A percentile compares a stretch with the other conserved stretches of the same genome.
Evolutionary conservation across 345 rosid species (phyloP).

Genomic region (Euphorbia lathyris): DNA sequence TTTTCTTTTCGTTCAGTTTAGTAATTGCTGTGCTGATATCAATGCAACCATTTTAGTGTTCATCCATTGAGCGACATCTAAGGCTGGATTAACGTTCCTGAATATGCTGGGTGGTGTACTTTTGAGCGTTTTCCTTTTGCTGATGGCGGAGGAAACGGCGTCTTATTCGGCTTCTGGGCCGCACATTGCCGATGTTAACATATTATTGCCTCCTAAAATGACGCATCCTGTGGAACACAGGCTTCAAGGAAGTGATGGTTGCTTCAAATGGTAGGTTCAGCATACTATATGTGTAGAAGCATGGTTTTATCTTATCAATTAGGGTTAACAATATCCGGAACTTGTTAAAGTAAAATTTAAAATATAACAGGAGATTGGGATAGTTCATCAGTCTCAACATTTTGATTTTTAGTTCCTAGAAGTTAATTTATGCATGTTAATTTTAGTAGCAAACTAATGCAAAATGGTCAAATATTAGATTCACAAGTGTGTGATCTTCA

Average conservation of each 20-base stretch:
- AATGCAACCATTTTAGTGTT: background rate
- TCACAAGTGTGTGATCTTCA: background rate
- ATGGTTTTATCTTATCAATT: background rate
- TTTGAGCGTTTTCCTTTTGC: slow-evolving; percentile 25
- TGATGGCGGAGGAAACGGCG: slow-evolving; percentile 24
- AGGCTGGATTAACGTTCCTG: background rate
- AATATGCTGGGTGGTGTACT: slow-evolving; percentile 11
- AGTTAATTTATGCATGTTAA: background rate
- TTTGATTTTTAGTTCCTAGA: background rate
- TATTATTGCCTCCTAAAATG: slow-evolving; percentile 89
- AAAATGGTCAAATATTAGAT: background rate
- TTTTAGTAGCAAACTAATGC: background rate
- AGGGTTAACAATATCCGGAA: no score
- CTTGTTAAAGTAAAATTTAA: background rate
- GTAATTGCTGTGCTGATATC: background rate
- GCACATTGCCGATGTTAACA: slow-evolving; percentile 87
- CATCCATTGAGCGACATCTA: background rate
- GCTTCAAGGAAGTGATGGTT: slow-evolving; percentile 94
- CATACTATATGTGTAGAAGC: no score
- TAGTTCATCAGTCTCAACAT: background rate
- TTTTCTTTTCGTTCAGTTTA: background rate
- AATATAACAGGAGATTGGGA: background rate
- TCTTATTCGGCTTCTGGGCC: slow-evolving; percentile 61
- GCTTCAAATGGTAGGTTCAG: slow-evolving; percentile 75
- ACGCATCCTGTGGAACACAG: slow-evolving; percentile 85